Conservation (phyloP, 257 asterid species). For the Osmanthus fragrans region DNA sequence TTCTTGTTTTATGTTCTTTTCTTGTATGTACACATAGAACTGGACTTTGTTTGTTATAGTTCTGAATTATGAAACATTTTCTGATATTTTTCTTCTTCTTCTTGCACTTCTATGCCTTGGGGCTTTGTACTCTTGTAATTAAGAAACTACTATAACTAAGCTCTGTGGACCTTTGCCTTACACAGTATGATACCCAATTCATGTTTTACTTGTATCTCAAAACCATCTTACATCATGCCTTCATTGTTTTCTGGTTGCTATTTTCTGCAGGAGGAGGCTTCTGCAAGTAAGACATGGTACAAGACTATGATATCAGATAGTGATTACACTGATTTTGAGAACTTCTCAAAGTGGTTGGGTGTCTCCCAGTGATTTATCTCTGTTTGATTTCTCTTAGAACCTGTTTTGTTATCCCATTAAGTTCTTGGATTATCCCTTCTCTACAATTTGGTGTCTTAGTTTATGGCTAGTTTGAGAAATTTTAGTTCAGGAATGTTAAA, state of each 20-base stretch:
- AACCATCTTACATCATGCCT: not conserved
- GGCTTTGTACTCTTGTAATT: not conserved
- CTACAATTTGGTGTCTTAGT: conserved; percentile 7
- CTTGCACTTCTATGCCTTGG: not conserved
- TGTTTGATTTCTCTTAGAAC: conserved; percentile 15
- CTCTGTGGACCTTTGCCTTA: not conserved
- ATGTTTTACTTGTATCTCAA: too few relatives aligned
- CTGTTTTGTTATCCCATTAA: conserved; percentile 17
- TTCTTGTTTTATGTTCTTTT: not conserved
- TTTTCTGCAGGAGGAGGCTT: conserved; percentile 68
- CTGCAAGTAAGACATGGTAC: conserved; percentile 69
- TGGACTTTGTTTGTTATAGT: not conserved
- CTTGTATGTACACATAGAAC: not conserved
- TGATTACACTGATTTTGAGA: conserved; percentile 79
- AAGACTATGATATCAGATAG: conserved; percentile 86
- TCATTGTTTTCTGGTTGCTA: not conserved
- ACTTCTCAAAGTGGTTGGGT: conserved; percentile 88
- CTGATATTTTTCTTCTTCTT: not conserved
- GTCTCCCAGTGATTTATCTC: conserved; percentile 50
- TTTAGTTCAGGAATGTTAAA: conserved; percentile 10
- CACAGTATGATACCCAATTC: not conserved
- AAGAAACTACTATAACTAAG: not conserved
- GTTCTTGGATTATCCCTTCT: not conserved
- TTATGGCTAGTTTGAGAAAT: conserved; percentile 5
- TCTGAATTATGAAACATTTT: not conserved